These are phyloP conservation scores for Aspergillus arachidicola DNA, from an alignment of 2,329 filamentous ascomycete species.

Conservation along the genomic window DNA sequence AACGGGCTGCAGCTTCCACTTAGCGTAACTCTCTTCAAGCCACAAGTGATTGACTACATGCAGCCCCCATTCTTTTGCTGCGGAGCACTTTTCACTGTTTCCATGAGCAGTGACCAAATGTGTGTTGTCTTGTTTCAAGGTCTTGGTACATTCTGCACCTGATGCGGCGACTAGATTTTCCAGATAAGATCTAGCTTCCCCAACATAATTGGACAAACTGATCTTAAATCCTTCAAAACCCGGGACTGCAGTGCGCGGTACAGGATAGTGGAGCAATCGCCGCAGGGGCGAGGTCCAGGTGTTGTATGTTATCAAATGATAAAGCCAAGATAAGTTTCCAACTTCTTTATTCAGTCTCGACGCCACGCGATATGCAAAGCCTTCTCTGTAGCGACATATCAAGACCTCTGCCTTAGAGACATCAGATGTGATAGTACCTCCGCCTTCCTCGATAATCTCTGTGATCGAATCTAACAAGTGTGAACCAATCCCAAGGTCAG, in stretches of 20 bases:
- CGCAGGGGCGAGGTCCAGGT: conserved; percentile 83
- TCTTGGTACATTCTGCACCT: conserved; percentile 90
- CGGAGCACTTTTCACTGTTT: conserved; percentile 88
- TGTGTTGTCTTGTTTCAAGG: conserved; percentile 92
- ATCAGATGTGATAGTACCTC: conserved; percentile 67
- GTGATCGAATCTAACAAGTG: conserved; percentile 69
- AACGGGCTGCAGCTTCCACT: conserved; percentile 74
- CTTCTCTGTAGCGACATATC: conserved; percentile 84
- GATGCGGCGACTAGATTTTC: conserved; percentile 85
- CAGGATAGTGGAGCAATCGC: conserved; percentile 85
- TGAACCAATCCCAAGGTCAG: conserved; percentile 70
- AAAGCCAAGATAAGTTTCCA: conserved; percentile 92
- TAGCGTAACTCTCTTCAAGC: conserved; percentile 96
- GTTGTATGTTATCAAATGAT: conserved; percentile 85
- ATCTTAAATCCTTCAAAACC: conserved; percentile 78
- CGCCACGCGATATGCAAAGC: conserved; percentile 74
- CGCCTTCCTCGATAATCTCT: conserved; percentile 70
- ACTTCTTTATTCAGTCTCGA: conserved; percentile 79
- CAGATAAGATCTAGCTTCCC: conserved; percentile 88
- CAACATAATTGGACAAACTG: conserved; percentile 94
- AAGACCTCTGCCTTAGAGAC: conserved; percentile 77
- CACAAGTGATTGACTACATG: conserved; percentile 91
- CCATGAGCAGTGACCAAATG: conserved; percentile 91
- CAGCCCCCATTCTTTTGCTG: conserved; percentile 89
- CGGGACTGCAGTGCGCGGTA: conserved; percentile 74